Evolutionary conservation across 2,329 filamentous ascomycete genomes (phyloP).

Genomic region (Keithomyces neogunnii): DNA sequence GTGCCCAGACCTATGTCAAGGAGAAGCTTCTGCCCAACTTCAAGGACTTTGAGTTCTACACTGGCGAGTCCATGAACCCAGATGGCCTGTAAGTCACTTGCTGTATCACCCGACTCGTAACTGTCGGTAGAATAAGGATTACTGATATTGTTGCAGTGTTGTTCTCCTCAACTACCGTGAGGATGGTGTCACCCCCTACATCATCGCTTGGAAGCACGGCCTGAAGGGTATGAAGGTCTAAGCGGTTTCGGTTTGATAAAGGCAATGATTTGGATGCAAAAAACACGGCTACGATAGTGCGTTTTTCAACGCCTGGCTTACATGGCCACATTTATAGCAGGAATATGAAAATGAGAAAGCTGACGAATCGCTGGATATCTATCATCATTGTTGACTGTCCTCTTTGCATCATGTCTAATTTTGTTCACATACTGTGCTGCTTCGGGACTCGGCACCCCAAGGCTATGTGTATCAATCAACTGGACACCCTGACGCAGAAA

Average conservation of each 20-base stretch:
- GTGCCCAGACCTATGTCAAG: constrained; percentile 69
- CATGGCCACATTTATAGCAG: constrained; percentile 9
- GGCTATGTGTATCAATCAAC: not conserved
- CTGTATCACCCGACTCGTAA: too few species aligned
- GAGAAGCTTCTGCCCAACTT: constrained; percentile 74
- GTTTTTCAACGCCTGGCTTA: constrained; percentile 8
- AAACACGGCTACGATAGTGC: constrained; percentile 2
- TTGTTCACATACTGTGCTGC: not conserved
- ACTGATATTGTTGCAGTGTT: constrained; percentile 45
- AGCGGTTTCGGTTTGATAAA: constrained; percentile 15
- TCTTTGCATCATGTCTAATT: not conserved
- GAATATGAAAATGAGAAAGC: constrained; percentile 5
- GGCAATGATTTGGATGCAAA: constrained; percentile 5
- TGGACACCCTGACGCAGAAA: constrained; percentile 1
- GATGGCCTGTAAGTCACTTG: constrained; percentile 72
- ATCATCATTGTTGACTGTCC: not conserved
- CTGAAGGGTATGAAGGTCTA: constrained; percentile 88
- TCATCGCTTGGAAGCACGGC: constrained; percentile 94
- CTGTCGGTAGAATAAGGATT: not conserved
- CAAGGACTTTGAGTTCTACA: constrained; percentile 94
- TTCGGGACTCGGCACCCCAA: not conserved
- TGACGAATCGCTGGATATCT: not conserved
- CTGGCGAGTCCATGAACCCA: constrained; percentile 84
- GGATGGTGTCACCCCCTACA: constrained; percentile 83
- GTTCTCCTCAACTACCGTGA: constrained; percentile 96